A percentile compares a stretch with the other conserved stretches of the same genome.
phyloP scores from a whole-genome alignment of 2,329 filamentous ascomycete genomes.

The Phaeosphaeriaceae sp. region DNA sequence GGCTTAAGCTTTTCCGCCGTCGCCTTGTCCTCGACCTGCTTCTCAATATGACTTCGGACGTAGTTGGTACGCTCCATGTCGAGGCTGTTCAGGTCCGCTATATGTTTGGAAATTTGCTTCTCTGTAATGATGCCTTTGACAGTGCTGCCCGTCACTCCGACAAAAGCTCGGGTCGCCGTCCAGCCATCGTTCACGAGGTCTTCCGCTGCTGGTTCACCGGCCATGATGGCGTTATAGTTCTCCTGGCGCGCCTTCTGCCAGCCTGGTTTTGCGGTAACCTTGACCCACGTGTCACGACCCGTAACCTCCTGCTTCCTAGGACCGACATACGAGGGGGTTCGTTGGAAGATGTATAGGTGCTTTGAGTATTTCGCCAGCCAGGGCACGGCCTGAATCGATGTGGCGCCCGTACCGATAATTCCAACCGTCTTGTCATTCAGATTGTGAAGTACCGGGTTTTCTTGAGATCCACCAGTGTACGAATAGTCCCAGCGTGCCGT shows the following conservation, averaged over 20 bases:
- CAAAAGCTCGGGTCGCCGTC: slow-evolving; percentile 27
- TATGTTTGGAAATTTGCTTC: slow-evolving; percentile 54
- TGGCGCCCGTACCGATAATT: background rate
- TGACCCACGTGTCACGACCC: slow-evolving; percentile 16
- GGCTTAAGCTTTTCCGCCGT: slow-evolving; percentile 62
- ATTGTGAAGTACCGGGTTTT: slow-evolving; percentile 33
- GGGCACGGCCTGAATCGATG: background rate
- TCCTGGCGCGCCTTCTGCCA: slow-evolving; percentile 58
- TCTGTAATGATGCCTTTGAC: slow-evolving; percentile 44
- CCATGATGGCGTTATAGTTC: slow-evolving; percentile 54
- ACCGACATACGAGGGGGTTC: background rate
- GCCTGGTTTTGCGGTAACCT: slow-evolving; percentile 37
- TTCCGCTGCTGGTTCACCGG: slow-evolving; percentile 29
- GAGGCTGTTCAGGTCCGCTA: slow-evolving; percentile 53
- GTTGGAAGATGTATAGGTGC: background rate
- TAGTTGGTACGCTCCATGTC: background rate
- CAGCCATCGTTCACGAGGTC: slow-evolving; percentile 60
- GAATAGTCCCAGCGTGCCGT: slow-evolving; percentile 35
- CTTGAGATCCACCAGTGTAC: slow-evolving; percentile 30
- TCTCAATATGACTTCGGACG: slow-evolving; percentile 56
- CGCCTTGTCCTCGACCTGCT: slow-evolving; percentile 59
- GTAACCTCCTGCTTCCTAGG: slow-evolving; percentile 4
- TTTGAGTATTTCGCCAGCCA: background rate
- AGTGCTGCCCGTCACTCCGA: background rate
- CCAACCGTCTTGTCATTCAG: slow-evolving; percentile 38